Base-by-base conservation (phyloP, 2,329 filamentous ascomycete species). In the Diplodia mutila region DNA sequence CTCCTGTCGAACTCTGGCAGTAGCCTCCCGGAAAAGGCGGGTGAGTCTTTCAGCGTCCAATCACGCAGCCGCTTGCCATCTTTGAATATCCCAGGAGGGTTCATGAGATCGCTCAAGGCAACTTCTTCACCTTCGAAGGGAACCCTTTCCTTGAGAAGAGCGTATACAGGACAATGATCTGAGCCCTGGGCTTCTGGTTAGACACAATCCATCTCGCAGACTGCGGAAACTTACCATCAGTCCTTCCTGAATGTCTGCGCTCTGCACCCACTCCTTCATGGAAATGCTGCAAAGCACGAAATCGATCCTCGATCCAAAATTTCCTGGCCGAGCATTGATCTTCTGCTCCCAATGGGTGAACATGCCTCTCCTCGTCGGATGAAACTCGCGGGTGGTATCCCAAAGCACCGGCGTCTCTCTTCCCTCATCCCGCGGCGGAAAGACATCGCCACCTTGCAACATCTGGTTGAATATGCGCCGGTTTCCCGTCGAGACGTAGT, bases 281-380 rank as follows among this genome's bases (percentile, higher is more conserved):
- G 87, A 86, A 49, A 90, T 83, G 71, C 89, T 95, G 76, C 93
- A 97, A 3, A 98, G 85, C 21, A 99, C 86, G 78, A 97, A 98
- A 78, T 99, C 95, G 72, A 98, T 98, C 42, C 95, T 88, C 66
- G 92, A 91, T 6, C 95, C 95, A 78, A 91, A 96, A 76, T 98
- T 98, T 2, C 92, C 93, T 3, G 94, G 94, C n/a, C 95, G 86
- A n/a, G 92, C 92, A 78, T 98, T 98, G 75, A 93, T 91, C 77
- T 91, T 94, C 61, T 92, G 94, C 70, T 98, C 93, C 94, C 94
- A 98, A 77, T 94, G 97, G 0, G 95, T 98, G 77, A 93, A 98
- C 95, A 99, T 98, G 69, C 93, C 93, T 69, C 84, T 83, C 48
- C 95, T 86, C n/a, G 83, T 80, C 0, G 92, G 91, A 75, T 97